Evolutionary conservation across 2,329 filamentous ascomycete species (phyloP).

Genomic region (Colletotrichum phormii): DNA sequence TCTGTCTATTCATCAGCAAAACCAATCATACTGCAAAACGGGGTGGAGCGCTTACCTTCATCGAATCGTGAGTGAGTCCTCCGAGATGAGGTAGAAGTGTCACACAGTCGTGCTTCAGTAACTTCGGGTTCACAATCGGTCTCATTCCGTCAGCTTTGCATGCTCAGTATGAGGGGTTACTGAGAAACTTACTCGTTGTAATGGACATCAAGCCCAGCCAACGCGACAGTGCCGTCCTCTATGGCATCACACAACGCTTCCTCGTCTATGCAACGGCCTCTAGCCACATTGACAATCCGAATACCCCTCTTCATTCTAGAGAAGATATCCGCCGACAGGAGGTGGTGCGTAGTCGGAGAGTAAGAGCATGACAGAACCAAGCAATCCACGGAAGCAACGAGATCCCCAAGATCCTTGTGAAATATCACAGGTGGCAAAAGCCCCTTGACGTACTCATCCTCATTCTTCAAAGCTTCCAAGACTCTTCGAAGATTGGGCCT

Average conservation of each 20-base stretch:
- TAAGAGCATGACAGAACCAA: constrained; percentile 38
- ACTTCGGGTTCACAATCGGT: background rate
- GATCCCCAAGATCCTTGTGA: background rate
- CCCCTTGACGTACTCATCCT: background rate
- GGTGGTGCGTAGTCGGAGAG: constrained; percentile 36
- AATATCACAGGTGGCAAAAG: background rate
- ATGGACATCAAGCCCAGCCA: constrained; percentile 38
- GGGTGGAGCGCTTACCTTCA: background rate
- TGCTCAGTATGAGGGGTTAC: background rate
- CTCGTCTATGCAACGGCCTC: constrained; percentile 39
- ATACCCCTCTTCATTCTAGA: constrained; percentile 35
- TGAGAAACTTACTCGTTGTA: constrained; percentile 31
- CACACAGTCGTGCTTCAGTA: constrained; percentile 9
- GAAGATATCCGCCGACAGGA: constrained; percentile 27
- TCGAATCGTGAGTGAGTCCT: constrained; percentile 13
- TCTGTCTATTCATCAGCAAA: background rate
- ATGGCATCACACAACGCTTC: constrained; percentile 38
- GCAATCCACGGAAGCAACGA: constrained; percentile 13
- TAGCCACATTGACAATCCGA: constrained; percentile 38
- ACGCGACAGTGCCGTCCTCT: constrained; percentile 27
- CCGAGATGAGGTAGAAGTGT: constrained; percentile 19
- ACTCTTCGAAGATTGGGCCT: constrained; percentile 7
- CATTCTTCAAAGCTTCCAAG: background rate
- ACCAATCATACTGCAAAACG: background rate
- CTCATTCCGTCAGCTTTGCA: background rate